Base-by-base conservation (phyloP, 768 basidiomycete species). In the Rhodotorula diobovata region DNA sequence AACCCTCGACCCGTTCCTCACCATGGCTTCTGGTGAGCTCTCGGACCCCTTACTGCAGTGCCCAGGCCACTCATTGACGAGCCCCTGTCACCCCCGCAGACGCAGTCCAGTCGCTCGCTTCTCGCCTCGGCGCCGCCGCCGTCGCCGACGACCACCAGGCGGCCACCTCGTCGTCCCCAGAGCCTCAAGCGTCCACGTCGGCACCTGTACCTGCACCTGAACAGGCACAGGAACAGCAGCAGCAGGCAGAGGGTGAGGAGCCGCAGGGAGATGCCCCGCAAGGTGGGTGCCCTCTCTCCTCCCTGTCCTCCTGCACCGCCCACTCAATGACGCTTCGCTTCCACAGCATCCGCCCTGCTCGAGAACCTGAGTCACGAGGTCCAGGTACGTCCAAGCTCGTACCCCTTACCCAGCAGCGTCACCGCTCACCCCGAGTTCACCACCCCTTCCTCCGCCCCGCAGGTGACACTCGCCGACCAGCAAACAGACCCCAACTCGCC, bases 401-500 rank as follows among this genome's bases (percentile, higher is more conserved):
- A n/a, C n/a, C n/a, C n/a, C 12, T 10, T 41, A 2, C 14, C 21
- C 18, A 7, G 7, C 9, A 23, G 25, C 20, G 16, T 18, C 30
- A 10, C 8, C n/a, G n/a, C 21, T 15, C 34, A 25, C 54, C 6
- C 41, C 12, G 8, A 23, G 21, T 39, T 20, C 54, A 46, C 30
- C n/a, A 20, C 25, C n/a, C 25, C 25, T 14, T 2, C 35, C 45
- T 5, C 4, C 59, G 21, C 15, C n/a, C 11, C 53, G 9, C 77
- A 92, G 93, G 93, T 99, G 73, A 98, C 93, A 30, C 85, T 98
- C 68, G 93, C 93, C 61, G 94, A 98, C 82, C 91, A 95, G 79
- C 96, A 98, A 82, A 87, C 85, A 39, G 91, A 99, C 79, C 90
- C 93, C 51, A 89, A 95, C 79, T 98, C 95, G n/a, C 96, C 95